Conservation (phyloP, 1,284 basidiomycete genomes). For the Pseudozyma tsukubaensis region DNA sequence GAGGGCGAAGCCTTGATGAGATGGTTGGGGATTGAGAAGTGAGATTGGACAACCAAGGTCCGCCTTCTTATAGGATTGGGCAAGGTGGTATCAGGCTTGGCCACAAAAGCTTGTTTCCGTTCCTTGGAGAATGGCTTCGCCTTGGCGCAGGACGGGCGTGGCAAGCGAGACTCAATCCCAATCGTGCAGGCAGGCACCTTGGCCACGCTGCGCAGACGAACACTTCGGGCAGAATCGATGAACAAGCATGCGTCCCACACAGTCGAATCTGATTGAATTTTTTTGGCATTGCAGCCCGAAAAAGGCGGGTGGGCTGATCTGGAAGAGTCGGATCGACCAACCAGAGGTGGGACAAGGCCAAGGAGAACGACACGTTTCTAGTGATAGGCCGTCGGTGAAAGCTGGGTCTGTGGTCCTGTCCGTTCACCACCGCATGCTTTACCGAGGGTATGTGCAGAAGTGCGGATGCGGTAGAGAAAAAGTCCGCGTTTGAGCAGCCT, state of each 20-base stretch:
- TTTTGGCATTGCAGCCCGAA: not conserved
- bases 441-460: not conserved
- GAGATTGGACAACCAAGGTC: not conserved
- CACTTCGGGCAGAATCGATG: too few relatives aligned
- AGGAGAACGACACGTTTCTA: constrained; percentile 32
- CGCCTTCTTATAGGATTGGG: constrained; percentile 30
- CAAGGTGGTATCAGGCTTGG: constrained; percentile 6
- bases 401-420: constrained; percentile 11
- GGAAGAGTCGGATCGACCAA: constrained; percentile 14
- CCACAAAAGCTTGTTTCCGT: not conserved
- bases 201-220: too few relatives aligned
- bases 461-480: constrained; percentile 15
- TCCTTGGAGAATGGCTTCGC: not conserved
- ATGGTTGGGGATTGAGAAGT: not conserved
- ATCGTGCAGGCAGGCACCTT: not conserved
- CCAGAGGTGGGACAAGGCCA: constrained; percentile 22
- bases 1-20: constrained; percentile 5
- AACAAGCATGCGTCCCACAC: too few relatives aligned
- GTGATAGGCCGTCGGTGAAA: constrained; percentile 29
- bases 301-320: constrained; percentile 6
- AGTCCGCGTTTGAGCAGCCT: not conserved
- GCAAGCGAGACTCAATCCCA: not conserved
- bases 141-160: not conserved
- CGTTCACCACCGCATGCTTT: not conserved
- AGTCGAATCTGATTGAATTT: not conserved